Evolutionary conservation across 192 early-diverging fungal genomes (phyloP), one percentile per base, ranked within the genome.

Genomic region (Coemansia furcata): DNA sequence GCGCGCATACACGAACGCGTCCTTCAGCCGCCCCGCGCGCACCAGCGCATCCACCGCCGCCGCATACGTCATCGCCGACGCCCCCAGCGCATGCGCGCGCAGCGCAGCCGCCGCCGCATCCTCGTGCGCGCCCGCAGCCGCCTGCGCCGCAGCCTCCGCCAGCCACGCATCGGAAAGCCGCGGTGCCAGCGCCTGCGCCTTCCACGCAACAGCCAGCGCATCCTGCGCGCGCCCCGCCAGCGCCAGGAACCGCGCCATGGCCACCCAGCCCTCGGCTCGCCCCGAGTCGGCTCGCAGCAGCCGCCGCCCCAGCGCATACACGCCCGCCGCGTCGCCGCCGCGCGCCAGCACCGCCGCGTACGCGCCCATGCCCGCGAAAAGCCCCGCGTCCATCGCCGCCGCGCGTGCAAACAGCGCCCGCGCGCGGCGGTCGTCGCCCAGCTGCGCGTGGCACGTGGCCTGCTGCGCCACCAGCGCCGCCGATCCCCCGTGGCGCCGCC

Each of bases 171-270:
- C 71, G 38, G 73, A 55, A 29, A 46, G 60, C 1, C 36, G 38
- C 2, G 72, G 74, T 8, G 68, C 66, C 47, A 84, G 60, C 33
- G 74, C 58, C 69, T 80, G 78, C 7, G 83, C 83, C 42, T 80
- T 80, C 74, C 73, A 76, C 36, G 68, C 72, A 3, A 84, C 67
- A 0, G 78, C 72, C 69, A 84, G 67, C 2, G 78, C 74, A 42
- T 80, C 78, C 49, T 80, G 68, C 40, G 67, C 66, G 21, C 80
- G 71, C 1, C 71, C 74, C 0, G 42, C 38, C 42, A 64, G 19
- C 46, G 63, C 36, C 49, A 80, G 71, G 37, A 73, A 80, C 30
- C 74, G 71, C 29, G 83, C 83, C 76, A 80, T 80, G 54, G 73
- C 71, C 6, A 77, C 62, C 83, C 83, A 84, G 0, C 74, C 78